Base-by-base conservation (phyloP, 768 basidiomycete species). In the Tremella fuciformis region DNA sequence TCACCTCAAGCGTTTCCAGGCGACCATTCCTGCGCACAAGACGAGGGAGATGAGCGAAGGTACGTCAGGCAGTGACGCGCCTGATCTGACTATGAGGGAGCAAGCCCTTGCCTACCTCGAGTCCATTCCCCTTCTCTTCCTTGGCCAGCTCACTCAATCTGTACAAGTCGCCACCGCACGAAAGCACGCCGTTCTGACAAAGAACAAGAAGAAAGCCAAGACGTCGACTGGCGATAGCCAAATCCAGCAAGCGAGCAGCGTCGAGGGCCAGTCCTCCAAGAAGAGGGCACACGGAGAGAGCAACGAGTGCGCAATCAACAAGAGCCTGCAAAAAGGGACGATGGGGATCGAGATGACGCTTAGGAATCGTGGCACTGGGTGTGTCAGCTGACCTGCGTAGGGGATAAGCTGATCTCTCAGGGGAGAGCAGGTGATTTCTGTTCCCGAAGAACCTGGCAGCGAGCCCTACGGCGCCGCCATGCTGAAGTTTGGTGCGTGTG, bases 301-400 rank as follows among this genome's bases (percentile, higher is more conserved):
- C 9, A n/a, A 38, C n/a, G 51, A 50, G 25, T 47, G 37, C 38
- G 37, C 18, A 8, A 19, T 24, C 16, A 53, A 21, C n/a, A 44
- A 53, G 58, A 26, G 34, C 24, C 16, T 21, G 29, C 41, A 15
- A 24, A 52, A 29, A 58, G 16, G 26, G 25, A 40, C 16, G 42
- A 8, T 54, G 18, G 61, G 60, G 9, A 55, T 68, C 13, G 57
- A 16, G 2, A 34, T 70, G 51, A 24, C 18, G 3, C 29, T 67
- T 24, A 67, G 44, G 40, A 71, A 65, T 54, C 50, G 70, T 3
- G 59, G 50, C 29, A 73, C 71, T 16, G 71, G 71, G 71, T 70
- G 18, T 62, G 65, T 21, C 13, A 41, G 21, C 6, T 44, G 1
- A 19, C 21, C 11, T 9, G 9, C 16, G 22, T 16, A 37, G 15